Base-by-base conservation (phyloP, 257 asterid species). In the Lithospermum erythrorhizon region DNA sequence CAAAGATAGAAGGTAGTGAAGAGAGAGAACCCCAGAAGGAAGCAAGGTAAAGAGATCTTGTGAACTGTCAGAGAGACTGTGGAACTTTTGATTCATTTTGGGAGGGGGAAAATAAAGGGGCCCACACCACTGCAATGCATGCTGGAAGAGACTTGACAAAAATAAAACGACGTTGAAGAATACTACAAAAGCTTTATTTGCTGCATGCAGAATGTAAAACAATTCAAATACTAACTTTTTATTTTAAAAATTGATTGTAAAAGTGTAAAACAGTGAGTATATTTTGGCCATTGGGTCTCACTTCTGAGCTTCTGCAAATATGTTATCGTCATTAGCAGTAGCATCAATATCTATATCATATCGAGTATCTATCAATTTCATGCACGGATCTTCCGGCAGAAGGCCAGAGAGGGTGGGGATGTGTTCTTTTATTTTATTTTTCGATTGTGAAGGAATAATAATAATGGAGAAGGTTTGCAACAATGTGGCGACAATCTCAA, bases 31-130 rank as follows among this genome's bases (percentile, higher is more conserved):
- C 5, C 32, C 32, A 27, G 32, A 27, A 21, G 22, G 32, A 25
- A 58, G 69, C 24, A 53, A 47, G 32, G 22, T 68, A 55, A 73
- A 70, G 68, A 79, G 86, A 81, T 83, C 95, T 85, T 85, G 95
- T 88, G 95, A 85, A 76, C 37, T 84, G 87, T 78, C 95, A 79
- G 95, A 76, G 69, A 52, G 29, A 63, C 59, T 61, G 51, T 35
- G 49, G 13, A 41, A 35, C 14, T 11, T 35, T 35, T 35, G 47
- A 35, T 35, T 35, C 14, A 11, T 35, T 35, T 35, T 9, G 7
- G 47, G 47, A 3, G 47, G 53, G 21, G 53, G 64, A 67, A 24
- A 47, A 1, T 15, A 14, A 35, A 49, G 61, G 72, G 80, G 72
- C n/a, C 78, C 79, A 65, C 69, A 8, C 18, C 1, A 41, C 49